Base-by-base conservation (phyloP, 192 early-diverging fungal species). In the Glomus cerebriforme region DNA sequence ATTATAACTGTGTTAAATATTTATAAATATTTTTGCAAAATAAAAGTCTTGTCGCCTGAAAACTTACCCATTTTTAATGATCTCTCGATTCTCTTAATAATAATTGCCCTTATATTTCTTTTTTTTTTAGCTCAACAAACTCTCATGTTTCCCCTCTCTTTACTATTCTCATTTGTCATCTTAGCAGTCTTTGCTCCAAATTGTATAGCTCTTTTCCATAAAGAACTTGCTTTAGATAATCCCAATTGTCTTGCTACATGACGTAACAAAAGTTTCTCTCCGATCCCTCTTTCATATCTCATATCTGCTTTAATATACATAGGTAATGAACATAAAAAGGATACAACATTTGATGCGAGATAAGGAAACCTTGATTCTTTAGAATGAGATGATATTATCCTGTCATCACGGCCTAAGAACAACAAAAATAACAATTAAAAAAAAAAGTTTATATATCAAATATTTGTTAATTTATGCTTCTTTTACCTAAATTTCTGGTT, bases 121-220 rank as follows among this genome's bases (percentile, higher is more conserved):
- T 29, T n/a, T 37, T n/a, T n/a, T 35, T n/a, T 32, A 19, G 39
- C 35, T n/a, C 31, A 19, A 12, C 2, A 9, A 68, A 81, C 59
- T 59, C 80, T 85, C 77, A 78, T 78, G 59, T 78, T 26, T 62
- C 86, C 86, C 49, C 80, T 85, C 37, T 85, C 81, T 58, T 45
- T 43, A 9, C 77, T 69, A 35, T 31, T 71, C 45, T 81, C 81
- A 26, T 32, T 78, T 12, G 89, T 90, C 96, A 99, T 97, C 85
- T 96, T 96, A n/a, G 97, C 97, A 0, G 95, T 96, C 26, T 94
- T 88, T 0, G 96, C 95, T 7, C 97, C 97, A 90, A 99, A 99
- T 83, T 99, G 97, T 63, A 99, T 95, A 3, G 97, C 97, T n/a
- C 96, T 85, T 79, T 99, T 99, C 86, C 90, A 93, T 79, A 93